Conservation (phyloP, 225 moss, liverwort and hornwort genomes). For the Physcomitrellopsis africana region DNA sequence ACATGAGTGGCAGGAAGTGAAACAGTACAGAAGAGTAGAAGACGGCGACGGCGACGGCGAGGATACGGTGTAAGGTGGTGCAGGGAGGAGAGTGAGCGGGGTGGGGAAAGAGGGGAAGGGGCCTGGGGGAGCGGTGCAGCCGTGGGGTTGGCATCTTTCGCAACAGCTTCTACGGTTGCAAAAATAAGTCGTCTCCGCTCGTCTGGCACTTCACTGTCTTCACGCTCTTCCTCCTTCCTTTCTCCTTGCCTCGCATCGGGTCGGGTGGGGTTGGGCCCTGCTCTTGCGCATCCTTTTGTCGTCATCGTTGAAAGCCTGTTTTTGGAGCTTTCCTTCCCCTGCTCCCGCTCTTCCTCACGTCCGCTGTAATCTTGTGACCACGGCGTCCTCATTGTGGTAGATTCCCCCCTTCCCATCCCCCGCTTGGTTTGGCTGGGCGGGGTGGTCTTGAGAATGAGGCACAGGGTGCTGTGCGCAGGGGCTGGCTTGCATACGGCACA, state of each 20-base stretch:
- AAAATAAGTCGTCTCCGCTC: slow-evolving; percentile 3
- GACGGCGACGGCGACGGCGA: no score
- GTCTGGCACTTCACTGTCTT: slow-evolving; percentile 7
- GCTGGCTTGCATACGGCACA: slow-evolving; percentile 53
- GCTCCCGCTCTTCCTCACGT: not conserved
- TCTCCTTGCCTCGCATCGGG: slow-evolving; percentile 24
- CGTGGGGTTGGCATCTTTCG: no score
- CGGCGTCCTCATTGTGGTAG: not conserved
- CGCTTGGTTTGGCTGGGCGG: slow-evolving; percentile 30
- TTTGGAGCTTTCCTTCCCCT: slow-evolving; percentile 31
- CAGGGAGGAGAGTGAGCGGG: no score
- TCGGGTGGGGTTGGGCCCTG: slow-evolving; percentile 30
- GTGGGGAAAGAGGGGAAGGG: not conserved
- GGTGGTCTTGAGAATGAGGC: slow-evolving; percentile 61
- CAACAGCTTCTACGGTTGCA: not conserved
- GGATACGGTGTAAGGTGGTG: no score
- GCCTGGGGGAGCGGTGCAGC: not conserved
- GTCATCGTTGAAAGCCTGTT: slow-evolving; percentile 52
- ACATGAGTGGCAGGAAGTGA: no score
- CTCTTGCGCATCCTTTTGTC: slow-evolving; percentile 58
- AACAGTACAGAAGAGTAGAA: no score
- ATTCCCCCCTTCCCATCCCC: slow-evolving; percentile 19
- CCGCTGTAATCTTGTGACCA: not conserved
- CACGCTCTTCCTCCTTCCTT: not conserved
- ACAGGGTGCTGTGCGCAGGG: slow-evolving; percentile 53